Conservation (phyloP, 1,139 yeast genomes). For the Meyerozyma sp. region DNA sequence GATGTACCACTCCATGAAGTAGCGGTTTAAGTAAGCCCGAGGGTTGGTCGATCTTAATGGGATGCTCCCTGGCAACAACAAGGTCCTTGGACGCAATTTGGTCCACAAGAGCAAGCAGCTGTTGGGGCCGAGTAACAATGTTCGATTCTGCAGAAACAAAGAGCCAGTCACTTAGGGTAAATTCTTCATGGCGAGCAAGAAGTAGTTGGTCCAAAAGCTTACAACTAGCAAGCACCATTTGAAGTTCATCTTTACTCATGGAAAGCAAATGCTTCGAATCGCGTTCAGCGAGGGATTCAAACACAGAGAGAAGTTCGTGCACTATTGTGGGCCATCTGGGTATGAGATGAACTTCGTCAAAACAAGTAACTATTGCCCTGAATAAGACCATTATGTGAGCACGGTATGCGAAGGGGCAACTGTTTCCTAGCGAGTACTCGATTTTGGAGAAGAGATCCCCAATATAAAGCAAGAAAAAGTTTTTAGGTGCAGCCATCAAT, state of each 20-base stretch:
- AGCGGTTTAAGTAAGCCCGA: slow-evolving; percentile 35
- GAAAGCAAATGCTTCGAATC: slow-evolving; percentile 27
- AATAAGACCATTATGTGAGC: slow-evolving; percentile 51
- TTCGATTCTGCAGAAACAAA: slow-evolving; percentile 72
- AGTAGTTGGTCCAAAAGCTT: slow-evolving; percentile 74
- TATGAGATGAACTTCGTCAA: slow-evolving; percentile 58
- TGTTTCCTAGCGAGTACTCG: slow-evolving; percentile 31
- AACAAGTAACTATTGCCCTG: slow-evolving; percentile 58
- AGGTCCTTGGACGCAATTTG: slow-evolving; percentile 41
- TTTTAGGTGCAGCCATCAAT: slow-evolving; percentile 54
- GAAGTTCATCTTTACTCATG: slow-evolving; percentile 33
- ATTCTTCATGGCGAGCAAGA: slow-evolving; percentile 68
- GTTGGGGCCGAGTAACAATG: slow-evolving; percentile 41
- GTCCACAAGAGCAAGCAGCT: slow-evolving; percentile 43
- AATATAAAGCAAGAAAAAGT: slow-evolving; percentile 45
- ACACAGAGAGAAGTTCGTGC: slow-evolving; percentile 52
- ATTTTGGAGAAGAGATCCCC: slow-evolving; percentile 49
- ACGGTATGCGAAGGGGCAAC: slow-evolving; percentile 31
- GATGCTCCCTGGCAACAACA: slow-evolving; percentile 27
- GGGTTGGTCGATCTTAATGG: slow-evolving; percentile 24
- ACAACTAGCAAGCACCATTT: slow-evolving; percentile 52
- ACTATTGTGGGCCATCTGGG: slow-evolving; percentile 70
- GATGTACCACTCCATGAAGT: slow-evolving; percentile 36
- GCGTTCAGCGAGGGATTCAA: slow-evolving; percentile 34
- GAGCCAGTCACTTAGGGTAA: slow-evolving; percentile 79